These are phyloP conservation scores for Phaseolus coccineus DNA, from an alignment of 331 rosid genomes.

Conservation along the genomic window DNA sequence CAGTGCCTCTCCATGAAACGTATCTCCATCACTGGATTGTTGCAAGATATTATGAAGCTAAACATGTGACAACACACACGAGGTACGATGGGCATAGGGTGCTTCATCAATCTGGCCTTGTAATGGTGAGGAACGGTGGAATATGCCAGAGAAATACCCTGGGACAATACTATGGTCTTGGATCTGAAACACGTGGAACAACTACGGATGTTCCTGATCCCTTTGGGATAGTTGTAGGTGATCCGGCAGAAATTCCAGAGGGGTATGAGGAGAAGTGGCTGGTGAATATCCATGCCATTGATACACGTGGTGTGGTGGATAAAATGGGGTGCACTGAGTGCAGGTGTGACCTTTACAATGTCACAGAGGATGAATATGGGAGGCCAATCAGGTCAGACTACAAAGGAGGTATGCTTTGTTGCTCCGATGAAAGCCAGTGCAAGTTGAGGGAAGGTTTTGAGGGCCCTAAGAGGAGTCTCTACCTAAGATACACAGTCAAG, in stretches of 20 bases:
- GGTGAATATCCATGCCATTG: conserved; percentile 54
- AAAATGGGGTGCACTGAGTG: conserved; percentile 48
- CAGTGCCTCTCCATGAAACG: conserved; percentile 69
- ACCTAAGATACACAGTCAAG: conserved; percentile 44
- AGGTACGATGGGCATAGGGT: conserved; percentile 1
- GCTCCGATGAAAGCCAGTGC: conserved; percentile 47
- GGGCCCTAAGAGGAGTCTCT: conserved; percentile 46
- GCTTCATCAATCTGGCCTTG: not conserved
- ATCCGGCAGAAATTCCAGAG: conserved; percentile 46
- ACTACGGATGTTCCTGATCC: conserved; percentile 48
- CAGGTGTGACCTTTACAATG: conserved; percentile 53
- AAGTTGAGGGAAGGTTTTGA: conserved; percentile 45
- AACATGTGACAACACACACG: conserved; percentile 4
- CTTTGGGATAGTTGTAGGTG: conserved; percentile 50
- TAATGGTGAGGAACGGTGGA: conserved; percentile 36
- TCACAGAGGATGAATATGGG: conserved; percentile 39
- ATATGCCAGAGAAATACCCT: not conserved
- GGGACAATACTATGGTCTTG: conserved; percentile 49
- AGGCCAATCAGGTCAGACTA: conserved; percentile 28
- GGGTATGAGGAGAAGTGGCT: conserved; percentile 55
- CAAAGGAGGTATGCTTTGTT: conserved; percentile 42
- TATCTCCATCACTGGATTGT: conserved; percentile 71
- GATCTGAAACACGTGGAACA: conserved; percentile 50
- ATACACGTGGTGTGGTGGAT: conserved; percentile 51
- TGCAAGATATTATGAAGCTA: conserved; percentile 17